These are phyloP conservation scores for Kwoniella shandongensis DNA, from an alignment of 768 basidiomycete genomes.

Conservation along the genomic window DNA sequence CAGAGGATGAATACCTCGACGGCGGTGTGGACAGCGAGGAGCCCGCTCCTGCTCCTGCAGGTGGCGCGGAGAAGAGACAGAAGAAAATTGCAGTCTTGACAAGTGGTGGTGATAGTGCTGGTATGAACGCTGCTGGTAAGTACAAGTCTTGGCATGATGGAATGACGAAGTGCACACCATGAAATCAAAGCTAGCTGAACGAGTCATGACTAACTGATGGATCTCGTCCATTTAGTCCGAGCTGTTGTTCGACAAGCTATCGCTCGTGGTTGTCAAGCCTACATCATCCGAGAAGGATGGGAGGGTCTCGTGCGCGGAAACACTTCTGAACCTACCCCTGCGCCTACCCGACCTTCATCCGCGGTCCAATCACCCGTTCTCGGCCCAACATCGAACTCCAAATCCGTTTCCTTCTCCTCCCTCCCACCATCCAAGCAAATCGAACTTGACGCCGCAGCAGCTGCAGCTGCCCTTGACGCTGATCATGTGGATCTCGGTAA, in stretches of 20 bases:
- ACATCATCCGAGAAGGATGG: constrained; percentile 96
- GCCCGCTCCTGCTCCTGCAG: neutral
- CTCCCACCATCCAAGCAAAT: constrained; percentile 49
- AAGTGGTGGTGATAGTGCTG: constrained; percentile 94
- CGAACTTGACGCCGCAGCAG: constrained; percentile 27
- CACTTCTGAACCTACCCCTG: constrained; percentile 52
- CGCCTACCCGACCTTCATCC: constrained; percentile 40
- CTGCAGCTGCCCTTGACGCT: constrained; percentile 5
- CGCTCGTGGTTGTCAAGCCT: constrained; percentile 90
- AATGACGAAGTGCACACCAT: no score
- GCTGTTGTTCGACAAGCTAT: constrained; percentile 90
- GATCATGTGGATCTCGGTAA: constrained; percentile 12
- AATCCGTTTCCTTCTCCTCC: constrained; percentile 46
- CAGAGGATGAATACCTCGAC: constrained; percentile 21
- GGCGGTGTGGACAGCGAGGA: constrained; percentile 8
- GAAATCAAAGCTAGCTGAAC: no score
- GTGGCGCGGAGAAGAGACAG: constrained; percentile 32
- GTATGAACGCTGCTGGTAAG: constrained; percentile 57
- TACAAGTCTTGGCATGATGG: constrained; percentile 4
- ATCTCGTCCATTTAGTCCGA: constrained; percentile 61
- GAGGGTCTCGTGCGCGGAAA: constrained; percentile 98
- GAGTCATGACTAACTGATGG: neutral
- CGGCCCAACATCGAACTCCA: constrained; percentile 11
- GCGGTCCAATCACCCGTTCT: constrained; percentile 25
- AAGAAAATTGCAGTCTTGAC: constrained; percentile 96